Base-by-base conservation (phyloP, 345 rosid genomes). In the Abelmoschus esculentus region DNA sequence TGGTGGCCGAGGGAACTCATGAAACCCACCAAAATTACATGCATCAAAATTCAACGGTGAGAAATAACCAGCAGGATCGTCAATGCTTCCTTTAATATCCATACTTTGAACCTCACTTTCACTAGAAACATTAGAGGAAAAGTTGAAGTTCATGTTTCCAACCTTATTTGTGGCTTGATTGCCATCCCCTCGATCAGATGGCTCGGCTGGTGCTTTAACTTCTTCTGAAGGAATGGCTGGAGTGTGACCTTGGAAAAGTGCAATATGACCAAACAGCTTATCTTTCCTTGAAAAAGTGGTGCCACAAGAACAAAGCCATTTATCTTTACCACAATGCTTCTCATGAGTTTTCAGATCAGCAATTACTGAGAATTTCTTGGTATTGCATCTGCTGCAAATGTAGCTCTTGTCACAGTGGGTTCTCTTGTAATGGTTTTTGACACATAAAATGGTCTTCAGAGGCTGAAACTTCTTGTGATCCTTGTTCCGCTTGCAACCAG, bases 281-380 rank as follows among this genome's bases (percentile, higher is more conserved):
- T 93, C 98, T 88, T 93, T 93, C 87, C 98, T 84, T 0, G 98
- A 93, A 73, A 93, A 93, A 0, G 96, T 93, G 0, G 98, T 93
- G 40, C 98, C 96, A n/a, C 98, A 93, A 15, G 98, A 93, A 74
- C 98, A 93, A 44, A 93, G 92, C 97, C 97, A 93, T 80, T 86
- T 93, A 78, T 89, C 91, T 80, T 84, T 88, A 67, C 98, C 98
- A 61, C 98, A 91, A 62, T 93, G 98, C 81, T 93, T 93, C 87
- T 93, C 98, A 32, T 93, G 98, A 15, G 98, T 93, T 78, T 90
- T 93, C 38, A 93, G 91, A 80, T 93, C 98, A 2, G 98, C 97
- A 15, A 89, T 82, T 66, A 93, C 96, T 1, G 97, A 91, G 78
- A 93, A 93, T 68, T 86, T 93, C 89, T 93, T 93, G 69, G 88